Evolutionary conservation across 176 grass and related monocot genomes (phyloP).

Genomic region (Lolium rigidum): DNA sequence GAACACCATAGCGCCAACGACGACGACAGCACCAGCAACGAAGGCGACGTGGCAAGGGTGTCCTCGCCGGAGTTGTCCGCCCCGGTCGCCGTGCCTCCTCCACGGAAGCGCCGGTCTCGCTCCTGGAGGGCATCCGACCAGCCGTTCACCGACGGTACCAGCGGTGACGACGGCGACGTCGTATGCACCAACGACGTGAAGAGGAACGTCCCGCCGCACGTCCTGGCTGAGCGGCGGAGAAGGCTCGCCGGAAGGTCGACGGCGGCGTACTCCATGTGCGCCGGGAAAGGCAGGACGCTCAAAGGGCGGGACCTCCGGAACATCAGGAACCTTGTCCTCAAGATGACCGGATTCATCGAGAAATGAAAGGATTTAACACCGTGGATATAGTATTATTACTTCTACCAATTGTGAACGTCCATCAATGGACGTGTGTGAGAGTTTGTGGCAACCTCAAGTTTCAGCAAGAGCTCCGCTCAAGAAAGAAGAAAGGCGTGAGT

Average conservation of each 20-base stretch:
- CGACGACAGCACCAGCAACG: no score
- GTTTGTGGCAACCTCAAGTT: constrained; percentile 32
- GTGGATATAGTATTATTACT: constrained; percentile 7
- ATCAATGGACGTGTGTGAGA: not conserved
- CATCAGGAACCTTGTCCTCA: constrained; percentile 65
- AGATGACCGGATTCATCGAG: constrained; percentile 86
- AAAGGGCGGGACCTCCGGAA: constrained; percentile 77
- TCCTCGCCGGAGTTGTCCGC: constrained; percentile 23
- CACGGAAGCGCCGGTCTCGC: constrained; percentile 46
- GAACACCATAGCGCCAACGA: no score
- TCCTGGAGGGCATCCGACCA: constrained; percentile 50
- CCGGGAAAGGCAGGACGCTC: constrained; percentile 80
- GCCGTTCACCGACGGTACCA: not conserved
- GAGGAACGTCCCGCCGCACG: constrained; percentile 51
- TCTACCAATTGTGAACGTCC: not conserved
- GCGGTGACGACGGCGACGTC: not conserved
- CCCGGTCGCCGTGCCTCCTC: constrained; percentile 39
- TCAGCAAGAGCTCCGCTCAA: not conserved
- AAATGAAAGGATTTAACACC: constrained; percentile 51
- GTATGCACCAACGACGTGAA: not conserved
- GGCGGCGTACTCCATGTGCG: constrained; percentile 67
- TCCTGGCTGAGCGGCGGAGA: constrained; percentile 29
- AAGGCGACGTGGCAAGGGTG: no score
- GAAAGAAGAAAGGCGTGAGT: constrained; percentile 9
- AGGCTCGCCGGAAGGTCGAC: constrained; percentile 33